A percentile compares a stretch with the other conserved stretches of the same genome.
These are phyloP conservation scores for Pythium phragmitis DNA, from an alignment of 352 stramenopile genomes.

Conservation along the genomic window DNA sequence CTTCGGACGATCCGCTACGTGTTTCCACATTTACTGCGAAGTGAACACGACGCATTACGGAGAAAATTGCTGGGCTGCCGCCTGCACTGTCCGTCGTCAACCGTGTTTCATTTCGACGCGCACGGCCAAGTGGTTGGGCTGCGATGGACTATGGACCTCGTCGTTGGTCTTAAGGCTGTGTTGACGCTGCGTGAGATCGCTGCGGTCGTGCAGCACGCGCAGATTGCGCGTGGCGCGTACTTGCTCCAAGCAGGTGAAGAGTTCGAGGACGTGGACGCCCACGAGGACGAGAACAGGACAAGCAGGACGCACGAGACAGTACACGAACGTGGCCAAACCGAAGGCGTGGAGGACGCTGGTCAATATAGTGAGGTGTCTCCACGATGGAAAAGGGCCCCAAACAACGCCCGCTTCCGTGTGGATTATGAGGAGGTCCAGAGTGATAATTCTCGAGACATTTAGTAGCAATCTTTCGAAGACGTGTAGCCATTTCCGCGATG, in stretches of 20 bases:
- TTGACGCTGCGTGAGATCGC: constrained; percentile 8
- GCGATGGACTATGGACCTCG: constrained; percentile 16
- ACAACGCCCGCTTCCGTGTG: too few species aligned
- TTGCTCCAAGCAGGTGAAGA: constrained; percentile 2
- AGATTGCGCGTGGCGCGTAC: constrained; percentile 14
- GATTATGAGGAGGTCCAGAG: too few species aligned
- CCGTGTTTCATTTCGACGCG: constrained; percentile 4
- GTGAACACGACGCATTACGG: constrained; percentile 2
- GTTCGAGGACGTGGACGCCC: background rate
- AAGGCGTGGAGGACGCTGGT: too few species aligned
- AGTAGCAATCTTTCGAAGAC: too few species aligned
- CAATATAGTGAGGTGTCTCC: too few species aligned
- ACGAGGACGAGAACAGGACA: too few species aligned
- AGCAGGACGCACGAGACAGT: too few species aligned
- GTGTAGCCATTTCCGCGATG: too few species aligned
- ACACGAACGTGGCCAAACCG: too few species aligned
- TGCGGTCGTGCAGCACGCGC: constrained; percentile 12
- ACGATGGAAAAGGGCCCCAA: too few species aligned
- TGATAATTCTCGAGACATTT: too few species aligned
- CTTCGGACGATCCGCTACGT: constrained; percentile 11
- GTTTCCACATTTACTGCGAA: constrained; percentile 17
- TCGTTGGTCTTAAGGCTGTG: constrained; percentile 1
- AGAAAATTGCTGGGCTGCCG: constrained; percentile 16
- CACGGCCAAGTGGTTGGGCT: background rate
- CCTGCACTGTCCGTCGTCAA: background rate